Evolutionary conservation across 2,329 filamentous ascomycete genomes (phyloP).

Genomic region (Cytospora piceae): DNA sequence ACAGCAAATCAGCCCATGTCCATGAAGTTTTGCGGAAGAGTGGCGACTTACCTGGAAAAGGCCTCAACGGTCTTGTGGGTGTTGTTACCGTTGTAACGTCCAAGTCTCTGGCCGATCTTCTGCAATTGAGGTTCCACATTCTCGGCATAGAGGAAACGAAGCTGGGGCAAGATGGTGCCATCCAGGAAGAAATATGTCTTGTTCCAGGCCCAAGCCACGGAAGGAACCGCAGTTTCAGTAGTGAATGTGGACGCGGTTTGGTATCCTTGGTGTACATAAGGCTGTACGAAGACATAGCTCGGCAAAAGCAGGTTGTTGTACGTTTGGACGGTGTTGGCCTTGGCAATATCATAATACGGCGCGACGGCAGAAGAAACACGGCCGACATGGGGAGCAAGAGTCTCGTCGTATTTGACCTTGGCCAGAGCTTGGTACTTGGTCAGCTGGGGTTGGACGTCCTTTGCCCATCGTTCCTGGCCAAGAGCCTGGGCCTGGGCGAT

Average conservation of each 20-base stretch:
- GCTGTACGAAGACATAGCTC: slow-evolving; percentile 72
- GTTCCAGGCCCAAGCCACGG: slow-evolving; percentile 71
- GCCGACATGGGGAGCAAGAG: slow-evolving; percentile 74
- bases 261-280: slow-evolving; percentile 74
- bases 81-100: slow-evolving; percentile 65
- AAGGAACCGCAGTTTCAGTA: slow-evolving; percentile 71
- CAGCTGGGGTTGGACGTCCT: slow-evolving; percentile 75
- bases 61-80: slow-evolving; percentile 42
- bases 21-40: too few relatives aligned
- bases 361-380: slow-evolving; percentile 59
- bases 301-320: slow-evolving; percentile 77
- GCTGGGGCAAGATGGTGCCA: slow-evolving; percentile 76
- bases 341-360: slow-evolving; percentile 74
- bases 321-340: slow-evolving; percentile 65
- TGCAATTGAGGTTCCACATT: slow-evolving; percentile 95
- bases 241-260: slow-evolving; percentile 67
- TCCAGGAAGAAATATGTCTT: slow-evolving; percentile 73
- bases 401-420: slow-evolving; percentile 68
- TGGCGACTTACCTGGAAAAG: slow-evolving; percentile 30
- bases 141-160: slow-evolving; percentile 80
- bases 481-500: slow-evolving; percentile 70
- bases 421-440: slow-evolving; percentile 64
- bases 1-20: background rate
- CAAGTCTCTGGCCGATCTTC: slow-evolving; percentile 87
- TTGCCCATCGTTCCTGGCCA: slow-evolving; percentile 75